Evolutionary conservation across 2,329 filamentous ascomycete genomes (phyloP).

Genomic region (Paraphoma sp.): DNA sequence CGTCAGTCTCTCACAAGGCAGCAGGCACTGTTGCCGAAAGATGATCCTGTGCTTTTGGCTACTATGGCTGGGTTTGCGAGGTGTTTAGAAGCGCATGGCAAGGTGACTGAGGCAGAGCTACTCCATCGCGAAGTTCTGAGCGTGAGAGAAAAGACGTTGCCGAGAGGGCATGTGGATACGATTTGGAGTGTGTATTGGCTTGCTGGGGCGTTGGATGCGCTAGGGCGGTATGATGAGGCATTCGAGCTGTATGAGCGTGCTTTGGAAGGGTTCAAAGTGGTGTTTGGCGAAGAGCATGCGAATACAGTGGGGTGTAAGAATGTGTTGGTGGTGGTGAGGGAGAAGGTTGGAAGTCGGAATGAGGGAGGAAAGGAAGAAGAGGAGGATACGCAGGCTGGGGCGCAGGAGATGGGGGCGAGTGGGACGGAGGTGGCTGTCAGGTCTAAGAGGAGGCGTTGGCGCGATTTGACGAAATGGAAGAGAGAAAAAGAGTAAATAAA

Average conservation of each 20-base stretch:
- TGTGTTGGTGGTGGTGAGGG: background rate
- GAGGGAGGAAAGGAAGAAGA: background rate
- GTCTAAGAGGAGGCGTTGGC: too few relatives aligned
- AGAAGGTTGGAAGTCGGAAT: background rate
- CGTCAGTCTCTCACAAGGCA: background rate
- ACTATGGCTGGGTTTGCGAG: background rate
- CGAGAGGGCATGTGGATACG: slow-evolving; percentile 2
- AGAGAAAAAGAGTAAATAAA: too few relatives aligned
- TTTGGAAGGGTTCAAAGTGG: background rate
- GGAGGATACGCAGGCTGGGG: background rate
- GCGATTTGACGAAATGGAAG: too few relatives aligned
- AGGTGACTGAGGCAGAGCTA: slow-evolving; percentile 1
- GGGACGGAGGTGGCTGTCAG: too few relatives aligned
- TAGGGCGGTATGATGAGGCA: background rate
- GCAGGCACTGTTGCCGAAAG: background rate
- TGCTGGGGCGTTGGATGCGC: background rate
- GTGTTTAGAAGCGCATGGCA: background rate
- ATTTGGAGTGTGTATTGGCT: background rate
- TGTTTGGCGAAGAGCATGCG: background rate
- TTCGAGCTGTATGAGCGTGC: background rate
- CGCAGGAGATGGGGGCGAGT: background rate
- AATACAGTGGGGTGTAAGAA: background rate
- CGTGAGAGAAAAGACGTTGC: background rate
- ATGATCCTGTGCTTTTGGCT: background rate
- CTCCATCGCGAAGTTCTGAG: background rate